Conservation (phyloP, 306 rosid genomes). For the Alnus rubra region DNA sequence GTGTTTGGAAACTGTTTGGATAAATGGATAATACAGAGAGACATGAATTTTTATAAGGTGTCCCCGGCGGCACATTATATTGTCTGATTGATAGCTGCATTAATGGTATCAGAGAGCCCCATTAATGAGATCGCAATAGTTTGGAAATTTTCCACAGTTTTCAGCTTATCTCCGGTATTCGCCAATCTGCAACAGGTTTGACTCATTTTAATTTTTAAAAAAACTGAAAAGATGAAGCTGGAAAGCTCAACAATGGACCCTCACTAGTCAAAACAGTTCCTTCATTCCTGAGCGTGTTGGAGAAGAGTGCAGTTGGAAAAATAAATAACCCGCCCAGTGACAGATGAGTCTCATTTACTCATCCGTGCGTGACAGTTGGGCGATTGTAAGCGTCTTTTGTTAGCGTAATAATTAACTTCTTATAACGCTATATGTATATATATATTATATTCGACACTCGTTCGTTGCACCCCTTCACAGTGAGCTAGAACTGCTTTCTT, state of each 20-base stretch:
- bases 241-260: background rate
- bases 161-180: background rate
- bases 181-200: conserved; percentile 1
- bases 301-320: conserved; percentile 39
- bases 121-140: conserved; percentile 25
- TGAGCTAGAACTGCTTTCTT: background rate
- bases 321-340: conserved; percentile 33
- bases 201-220: background rate
- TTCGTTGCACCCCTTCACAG: conserved; percentile 6
- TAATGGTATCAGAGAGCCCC: conserved; percentile 24
- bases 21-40: background rate
- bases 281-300: conserved; percentile 8
- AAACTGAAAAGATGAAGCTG: background rate
- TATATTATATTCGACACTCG: background rate
- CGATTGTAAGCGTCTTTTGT: background rate
- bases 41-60: background rate
- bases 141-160: background rate
- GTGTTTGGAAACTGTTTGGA: background rate
- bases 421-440: conserved; percentile 14
- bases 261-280: conserved; percentile 23
- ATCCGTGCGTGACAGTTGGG: conserved; percentile 32
- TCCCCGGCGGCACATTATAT: background rate
- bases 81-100: conserved; percentile 16
- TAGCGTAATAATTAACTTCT: background rate
- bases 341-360: conserved; percentile 50